These are phyloP conservation scores for Colletotrichum horii DNA, from an alignment of 2,329 filamentous ascomycete genomes.

Conservation along the genomic window DNA sequence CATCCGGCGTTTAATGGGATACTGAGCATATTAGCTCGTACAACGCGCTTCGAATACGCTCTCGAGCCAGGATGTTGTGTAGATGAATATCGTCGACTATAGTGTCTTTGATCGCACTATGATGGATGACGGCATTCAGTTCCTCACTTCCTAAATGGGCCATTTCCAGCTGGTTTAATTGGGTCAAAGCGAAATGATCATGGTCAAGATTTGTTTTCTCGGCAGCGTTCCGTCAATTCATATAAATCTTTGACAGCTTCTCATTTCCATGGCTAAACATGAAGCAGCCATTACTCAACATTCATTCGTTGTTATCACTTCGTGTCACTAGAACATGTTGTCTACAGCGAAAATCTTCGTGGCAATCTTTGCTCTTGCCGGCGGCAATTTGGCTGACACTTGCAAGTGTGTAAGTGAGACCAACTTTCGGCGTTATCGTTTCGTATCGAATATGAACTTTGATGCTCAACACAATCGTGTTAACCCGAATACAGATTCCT, in stretches of 20 bases:
- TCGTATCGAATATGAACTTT: neutral
- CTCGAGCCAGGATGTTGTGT: neutral
- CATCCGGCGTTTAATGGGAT: no score
- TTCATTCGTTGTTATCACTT: neutral
- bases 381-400: neutral
- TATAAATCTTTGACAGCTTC: neutral
- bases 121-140: neutral
- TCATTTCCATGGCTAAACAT: neutral
- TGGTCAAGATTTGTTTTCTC: neutral
- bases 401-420: neutral
- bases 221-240: neutral
- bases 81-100: neutral
- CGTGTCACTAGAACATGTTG: neutral
- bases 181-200: neutral
- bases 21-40: neutral
- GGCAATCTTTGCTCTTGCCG: neutral
- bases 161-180: neutral
- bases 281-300: neutral
- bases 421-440: neutral
- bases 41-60: neutral
- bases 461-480: neutral
- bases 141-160: neutral
- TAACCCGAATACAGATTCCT: conserved; percentile 32
- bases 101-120: neutral
- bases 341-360: neutral